Conservation (phyloP, 1,284 basidiomycete species). For the Limonomyces culmigenus region DNA sequence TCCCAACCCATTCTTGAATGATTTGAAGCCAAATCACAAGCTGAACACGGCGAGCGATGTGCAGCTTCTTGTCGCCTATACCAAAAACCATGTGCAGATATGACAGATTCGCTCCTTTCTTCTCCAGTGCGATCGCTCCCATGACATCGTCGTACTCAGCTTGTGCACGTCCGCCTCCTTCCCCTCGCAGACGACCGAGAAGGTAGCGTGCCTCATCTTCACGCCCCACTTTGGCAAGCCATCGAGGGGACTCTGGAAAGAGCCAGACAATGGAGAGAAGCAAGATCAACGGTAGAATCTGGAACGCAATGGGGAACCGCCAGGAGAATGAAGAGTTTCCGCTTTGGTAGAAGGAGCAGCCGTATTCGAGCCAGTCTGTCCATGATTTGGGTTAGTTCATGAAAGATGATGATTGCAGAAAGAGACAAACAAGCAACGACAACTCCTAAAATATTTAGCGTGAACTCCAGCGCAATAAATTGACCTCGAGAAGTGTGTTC, state of each 20-base stretch:
- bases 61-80: conserved; percentile 19
- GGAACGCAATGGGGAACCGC: conserved; percentile 30
- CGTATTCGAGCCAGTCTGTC: too few relatives aligned
- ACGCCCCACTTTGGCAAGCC: conserved; percentile 34
- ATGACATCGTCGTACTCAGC: conserved; percentile 24
- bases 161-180: conserved; percentile 12
- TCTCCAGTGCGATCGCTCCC: conserved; percentile 22
- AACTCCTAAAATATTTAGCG: conserved; percentile 32
- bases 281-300: conserved; percentile 25
- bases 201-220: conserved; percentile 25
- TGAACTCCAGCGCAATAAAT: conserved; percentile 20
- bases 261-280: conserved; percentile 18
- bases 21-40: conserved; percentile 33
- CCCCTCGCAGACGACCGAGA: conserved; percentile 17
- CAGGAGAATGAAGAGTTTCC: too few relatives aligned
- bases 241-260: conserved; percentile 34
- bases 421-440: conserved; percentile 38
- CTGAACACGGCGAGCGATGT: conserved; percentile 28
- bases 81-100: conserved; percentile 6
- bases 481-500: conserved; percentile 24
- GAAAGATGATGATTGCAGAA: too few relatives aligned
- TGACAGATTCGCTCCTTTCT: conserved; percentile 13
- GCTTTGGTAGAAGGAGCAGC: too few relatives aligned
- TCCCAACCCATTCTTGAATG: conserved; percentile 31
- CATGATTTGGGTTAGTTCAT: too few relatives aligned